Evolutionary conservation across 495 filamentous ascomycete species (phyloP).

Genomic region (Amphirosellinia nigrospora): DNA sequence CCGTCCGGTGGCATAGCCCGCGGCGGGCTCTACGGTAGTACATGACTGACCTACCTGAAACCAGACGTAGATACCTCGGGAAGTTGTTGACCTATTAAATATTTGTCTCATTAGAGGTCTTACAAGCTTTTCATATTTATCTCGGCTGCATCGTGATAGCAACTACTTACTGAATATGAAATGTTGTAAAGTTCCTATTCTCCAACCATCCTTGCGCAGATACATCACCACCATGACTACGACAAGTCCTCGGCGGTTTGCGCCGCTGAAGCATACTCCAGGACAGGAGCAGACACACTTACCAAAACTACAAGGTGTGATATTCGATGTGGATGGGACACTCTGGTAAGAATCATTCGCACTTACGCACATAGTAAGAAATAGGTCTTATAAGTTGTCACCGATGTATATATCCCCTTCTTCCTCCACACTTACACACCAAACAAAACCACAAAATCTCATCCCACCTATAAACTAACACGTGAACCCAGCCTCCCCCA

Average conservation of each 20-base stretch:
- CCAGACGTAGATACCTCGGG: background rate
- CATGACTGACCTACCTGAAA: background rate
- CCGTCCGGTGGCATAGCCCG: background rate
- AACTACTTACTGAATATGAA: background rate
- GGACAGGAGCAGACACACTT: slow-evolving; percentile 38
- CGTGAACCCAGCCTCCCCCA: slow-evolving; percentile 71
- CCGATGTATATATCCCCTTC: background rate
- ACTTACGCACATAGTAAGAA: background rate
- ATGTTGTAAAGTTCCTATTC: slow-evolving; percentile 10
- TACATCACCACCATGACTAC: slow-evolving; percentile 46
- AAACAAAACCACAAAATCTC: background rate
- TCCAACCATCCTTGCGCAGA: slow-evolving; percentile 35
- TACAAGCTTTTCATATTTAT: background rate
- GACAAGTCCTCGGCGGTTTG: slow-evolving; percentile 51
- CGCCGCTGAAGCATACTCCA: slow-evolving; percentile 46
- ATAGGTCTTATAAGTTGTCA: background rate
- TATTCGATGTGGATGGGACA: slow-evolving; percentile 97
- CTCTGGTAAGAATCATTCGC: slow-evolving; percentile 69
- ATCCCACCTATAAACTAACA: slow-evolving; percentile 22
- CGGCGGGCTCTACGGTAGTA: background rate
- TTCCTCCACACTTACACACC: background rate
- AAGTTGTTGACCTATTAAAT: background rate
- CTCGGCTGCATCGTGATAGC: background rate
- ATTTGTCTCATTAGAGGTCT: background rate
- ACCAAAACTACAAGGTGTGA: slow-evolving; percentile 75